Base-by-base conservation (phyloP, 257 asterid genomes). In the Lavandula angustifolia region DNA sequence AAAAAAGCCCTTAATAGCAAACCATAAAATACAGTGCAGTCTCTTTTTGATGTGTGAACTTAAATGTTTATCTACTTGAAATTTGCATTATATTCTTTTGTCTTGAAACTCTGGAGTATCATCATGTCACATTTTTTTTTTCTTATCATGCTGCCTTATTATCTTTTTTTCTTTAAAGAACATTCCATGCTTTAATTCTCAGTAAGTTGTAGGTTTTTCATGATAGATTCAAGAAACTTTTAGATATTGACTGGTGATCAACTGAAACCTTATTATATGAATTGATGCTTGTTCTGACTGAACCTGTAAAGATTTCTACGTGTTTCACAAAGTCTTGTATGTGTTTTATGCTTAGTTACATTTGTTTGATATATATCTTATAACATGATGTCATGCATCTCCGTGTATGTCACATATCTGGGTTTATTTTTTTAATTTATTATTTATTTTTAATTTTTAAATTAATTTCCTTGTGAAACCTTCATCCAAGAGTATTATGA, bases 11-110 rank as follows among this genome's bases (percentile, higher is more conserved):
- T 54, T 54, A 29, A 14, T n/a, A 27, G 13, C 37, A 10, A 53
- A 11, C 54, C 54, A 22, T 27, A 65, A 38, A 62, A 16, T 48
- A 37, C 35, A 37, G 35, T 38, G 33, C 34, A 37, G 16, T 16
- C n/a, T 40, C 34, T 17, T 13, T 33, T 59, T 10, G 37, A 9
- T 18, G 11, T 32, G 34, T n/a, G 16, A 35, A 56, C 54, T 41
- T 40, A 52, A n/a, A n/a, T 44, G 2, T 47, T 43, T 41, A 41
- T 67, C 22, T 18, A 51, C 61, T 11, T 65, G 54, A 53, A 65
- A 41, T 29, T 27, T 35, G 3, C 14, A 41, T 41, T 66, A 37
- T 42, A 42, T 52, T 65, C 43, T 27, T 40, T 40, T 18, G 0
- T 65, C 18, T 8, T 29, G 51, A 52, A 51, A 40, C 41, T 58